phyloP scores from a whole-genome alignment of 2,329 filamentous ascomycete genomes.

The Endocalyx cinctus region DNA sequence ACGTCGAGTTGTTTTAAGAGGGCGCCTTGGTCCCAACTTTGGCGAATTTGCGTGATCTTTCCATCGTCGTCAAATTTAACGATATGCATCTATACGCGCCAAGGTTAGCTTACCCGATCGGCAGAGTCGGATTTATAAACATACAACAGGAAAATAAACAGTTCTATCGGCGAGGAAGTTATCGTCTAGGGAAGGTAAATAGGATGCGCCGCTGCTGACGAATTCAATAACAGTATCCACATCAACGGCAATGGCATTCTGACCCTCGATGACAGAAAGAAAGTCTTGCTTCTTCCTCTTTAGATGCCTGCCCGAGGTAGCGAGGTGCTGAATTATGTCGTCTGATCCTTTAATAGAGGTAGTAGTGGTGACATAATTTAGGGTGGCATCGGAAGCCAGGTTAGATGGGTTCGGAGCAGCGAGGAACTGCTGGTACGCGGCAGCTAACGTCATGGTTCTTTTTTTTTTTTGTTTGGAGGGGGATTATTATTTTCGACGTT shows the following conservation, averaged over 20 bases:
- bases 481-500: no score
- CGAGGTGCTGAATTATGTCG: conserved; percentile 79
- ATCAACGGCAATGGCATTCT: conserved; percentile 67
- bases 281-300: conserved; percentile 79
- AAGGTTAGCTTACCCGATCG: no score
- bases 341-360: conserved; percentile 66
- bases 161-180: conserved; percentile 85
- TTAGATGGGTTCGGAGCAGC: conserved; percentile 59
- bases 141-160: conserved; percentile 76
- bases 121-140: conserved; percentile 35
- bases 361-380: conserved; percentile 88
- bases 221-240: conserved; percentile 83
- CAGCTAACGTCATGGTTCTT: conserved; percentile 46
- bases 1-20: conserved; percentile 91
- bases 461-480: no score
- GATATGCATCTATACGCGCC: conserved; percentile 78
- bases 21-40: conserved; percentile 92
- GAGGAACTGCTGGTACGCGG: conserved; percentile 68
- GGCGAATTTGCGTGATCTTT: conserved; percentile 81
- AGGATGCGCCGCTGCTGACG: conserved; percentile 72
- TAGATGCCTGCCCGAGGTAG: conserved; percentile 64
- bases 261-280: conserved; percentile 68
- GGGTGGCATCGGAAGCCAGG: conserved; percentile 60
- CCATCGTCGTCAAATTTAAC: conserved; percentile 73
- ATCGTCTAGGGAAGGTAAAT: conserved; percentile 85